Percentiles rank a stretch among this genome's conserved stretches.
Evolutionary conservation across 441 rosid genomes (phyloP).

Genomic region (Jatropha multifida): DNA sequence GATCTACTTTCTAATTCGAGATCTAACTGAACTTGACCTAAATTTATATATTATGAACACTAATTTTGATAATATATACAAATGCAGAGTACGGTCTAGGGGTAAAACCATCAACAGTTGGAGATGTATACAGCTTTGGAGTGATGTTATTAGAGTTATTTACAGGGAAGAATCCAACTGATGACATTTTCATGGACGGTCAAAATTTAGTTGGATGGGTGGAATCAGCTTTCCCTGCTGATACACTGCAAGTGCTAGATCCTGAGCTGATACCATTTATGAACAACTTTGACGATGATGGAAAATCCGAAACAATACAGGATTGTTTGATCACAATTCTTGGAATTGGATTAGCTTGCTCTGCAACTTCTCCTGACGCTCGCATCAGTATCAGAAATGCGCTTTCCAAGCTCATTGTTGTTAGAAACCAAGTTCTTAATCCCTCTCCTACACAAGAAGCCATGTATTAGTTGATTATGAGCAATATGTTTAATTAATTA

Average conservation of each 20-base stretch:
- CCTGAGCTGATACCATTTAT: constrained; percentile 27
- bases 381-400: constrained; percentile 43
- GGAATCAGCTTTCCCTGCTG: constrained; percentile 26
- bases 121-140: constrained; percentile 56
- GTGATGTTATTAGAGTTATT: constrained; percentile 48
- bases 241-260: constrained; percentile 27
- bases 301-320: constrained; percentile 10
- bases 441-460: neutral
- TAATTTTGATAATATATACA: neutral
- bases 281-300: neutral
- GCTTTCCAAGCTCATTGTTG: constrained; percentile 29
- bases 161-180: constrained; percentile 48
- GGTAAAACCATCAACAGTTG: constrained; percentile 38
- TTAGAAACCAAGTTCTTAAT: constrained; percentile 18
- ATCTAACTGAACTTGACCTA: too few species aligned
- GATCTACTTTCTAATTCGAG: too few species aligned
- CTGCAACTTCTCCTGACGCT: constrained; percentile 31
- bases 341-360: constrained; percentile 46
- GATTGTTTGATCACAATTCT: constrained; percentile 35
- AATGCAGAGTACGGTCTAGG: constrained; percentile 58
- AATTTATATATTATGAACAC: too few species aligned
- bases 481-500: too few species aligned
- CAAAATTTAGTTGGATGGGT: constrained; percentile 38
- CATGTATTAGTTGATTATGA: too few species aligned
- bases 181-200: constrained; percentile 34